Percentiles rank a stretch among this genome's conserved stretches.
These are phyloP conservation scores for Millerozyma acaciae DNA, from an alignment of 805 yeast genomes.

Conservation along the genomic window DNA sequence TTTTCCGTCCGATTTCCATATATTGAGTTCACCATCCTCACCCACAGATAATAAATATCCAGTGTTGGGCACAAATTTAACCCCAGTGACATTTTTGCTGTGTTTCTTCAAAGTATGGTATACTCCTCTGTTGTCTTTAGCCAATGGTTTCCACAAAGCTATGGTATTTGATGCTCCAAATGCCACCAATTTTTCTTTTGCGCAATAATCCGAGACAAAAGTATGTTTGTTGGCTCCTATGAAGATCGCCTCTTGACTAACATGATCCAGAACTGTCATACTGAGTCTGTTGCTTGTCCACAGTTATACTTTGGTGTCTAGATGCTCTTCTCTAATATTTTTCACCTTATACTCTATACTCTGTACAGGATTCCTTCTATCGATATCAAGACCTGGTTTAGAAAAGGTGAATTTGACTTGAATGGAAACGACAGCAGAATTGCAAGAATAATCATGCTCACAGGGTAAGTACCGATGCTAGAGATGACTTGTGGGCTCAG, in stretches of 20 bases:
- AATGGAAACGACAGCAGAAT: too few species aligned
- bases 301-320: too few species aligned
- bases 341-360: too few species aligned
- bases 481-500: too few species aligned
- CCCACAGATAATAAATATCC: slow-evolving; percentile 54
- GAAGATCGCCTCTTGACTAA: slow-evolving; percentile 52
- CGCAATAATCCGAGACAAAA: slow-evolving; percentile 52
- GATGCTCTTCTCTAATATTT: slow-evolving; percentile 4
- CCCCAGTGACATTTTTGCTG: slow-evolving; percentile 60
- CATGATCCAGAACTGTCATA: slow-evolving; percentile 1
- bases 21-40: slow-evolving; percentile 58
- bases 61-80: slow-evolving; percentile 46
- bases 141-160: slow-evolving; percentile 67
- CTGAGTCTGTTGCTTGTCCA: not conserved
- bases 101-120: slow-evolving; percentile 58
- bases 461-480: not conserved
- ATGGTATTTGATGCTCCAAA: slow-evolving; percentile 66
- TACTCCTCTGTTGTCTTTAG: slow-evolving; percentile 42
- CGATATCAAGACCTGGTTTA: too few species aligned
- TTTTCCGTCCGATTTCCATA: slow-evolving; percentile 47
- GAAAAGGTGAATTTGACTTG: too few species aligned
- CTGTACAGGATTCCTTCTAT: too few species aligned
- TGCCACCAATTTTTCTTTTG: slow-evolving; percentile 44
- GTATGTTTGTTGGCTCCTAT: slow-evolving; percentile 71
- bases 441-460: not conserved